Evolutionary conservation across 768 basidiomycete genomes (phyloP).

Genomic region (Naganishia onofrii): DNA sequence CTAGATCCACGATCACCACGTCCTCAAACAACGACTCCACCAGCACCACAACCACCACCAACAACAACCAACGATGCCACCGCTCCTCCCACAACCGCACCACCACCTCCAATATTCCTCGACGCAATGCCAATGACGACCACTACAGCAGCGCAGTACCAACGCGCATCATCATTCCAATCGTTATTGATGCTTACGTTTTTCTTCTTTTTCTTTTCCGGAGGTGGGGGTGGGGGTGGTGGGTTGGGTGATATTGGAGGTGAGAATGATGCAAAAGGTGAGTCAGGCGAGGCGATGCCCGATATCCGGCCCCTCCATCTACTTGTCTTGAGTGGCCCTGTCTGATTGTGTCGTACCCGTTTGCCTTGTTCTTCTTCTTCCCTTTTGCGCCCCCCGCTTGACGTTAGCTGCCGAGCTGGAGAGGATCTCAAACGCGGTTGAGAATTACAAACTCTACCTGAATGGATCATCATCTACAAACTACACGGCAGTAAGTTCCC

Average conservation of each 20-base stretch:
- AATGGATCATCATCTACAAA: slow-evolving; percentile 28
- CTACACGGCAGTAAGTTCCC: slow-evolving; percentile 29
- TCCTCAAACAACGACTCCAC: too few relatives aligned
- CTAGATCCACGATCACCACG: slow-evolving; percentile 14
- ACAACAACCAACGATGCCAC: slow-evolving; percentile 15
- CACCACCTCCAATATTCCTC: slow-evolving; percentile 25
- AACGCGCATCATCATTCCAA: slow-evolving; percentile 38
- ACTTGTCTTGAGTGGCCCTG: too few relatives aligned
- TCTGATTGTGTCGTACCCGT: too few relatives aligned
- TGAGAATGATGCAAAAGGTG: slow-evolving; percentile 34
- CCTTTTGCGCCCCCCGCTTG: too few relatives aligned
- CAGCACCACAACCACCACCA: not conserved
- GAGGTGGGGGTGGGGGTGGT: slow-evolving; percentile 38
- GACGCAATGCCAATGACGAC: slow-evolving; percentile 9
- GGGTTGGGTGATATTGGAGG: slow-evolving; percentile 30
- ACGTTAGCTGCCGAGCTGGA: slow-evolving; percentile 19
- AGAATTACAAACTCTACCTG: slow-evolving; percentile 18
- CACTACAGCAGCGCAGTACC: slow-evolving; percentile 14
- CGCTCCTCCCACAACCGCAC: too few relatives aligned
- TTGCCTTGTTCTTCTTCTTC: too few relatives aligned
- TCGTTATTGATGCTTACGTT: slow-evolving; percentile 49
- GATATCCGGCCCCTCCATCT: too few relatives aligned
- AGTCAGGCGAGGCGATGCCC: slow-evolving; percentile 1
- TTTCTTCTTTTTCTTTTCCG: slow-evolving; percentile 51
- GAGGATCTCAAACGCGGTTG: slow-evolving; percentile 13